Percentiles rank a stretch among this genome's conserved stretches.
These are phyloP conservation scores for Pseudogymnoascus sp. DNA, from an alignment of 2,329 filamentous ascomycete genomes.

Conservation along the genomic window DNA sequence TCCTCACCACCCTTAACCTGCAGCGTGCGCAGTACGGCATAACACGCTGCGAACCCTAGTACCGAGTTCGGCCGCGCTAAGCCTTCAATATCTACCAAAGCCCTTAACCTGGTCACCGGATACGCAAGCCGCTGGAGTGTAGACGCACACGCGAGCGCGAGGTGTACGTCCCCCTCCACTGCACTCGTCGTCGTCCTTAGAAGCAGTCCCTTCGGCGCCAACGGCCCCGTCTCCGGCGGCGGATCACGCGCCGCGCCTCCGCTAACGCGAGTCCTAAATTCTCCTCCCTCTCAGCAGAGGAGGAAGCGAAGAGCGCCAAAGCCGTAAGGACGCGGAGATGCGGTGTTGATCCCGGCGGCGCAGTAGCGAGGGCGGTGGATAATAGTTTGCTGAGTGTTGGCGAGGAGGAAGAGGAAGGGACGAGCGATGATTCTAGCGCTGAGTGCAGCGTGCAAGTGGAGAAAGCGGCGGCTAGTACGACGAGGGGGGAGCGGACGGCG, in stretches of 20 bases:
- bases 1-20: conserved; percentile 41
- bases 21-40: conserved; percentile 51
- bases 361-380: conserved; percentile 59
- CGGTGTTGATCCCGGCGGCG: conserved; percentile 72
- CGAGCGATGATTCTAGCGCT: conserved; percentile 57
- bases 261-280: not conserved
- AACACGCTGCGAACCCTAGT: conserved; percentile 53
- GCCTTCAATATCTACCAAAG: not conserved
- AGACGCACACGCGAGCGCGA: not conserved
- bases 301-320: conserved; percentile 43
- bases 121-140: not conserved
- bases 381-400: conserved; percentile 34
- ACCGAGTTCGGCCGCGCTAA: conserved; percentile 27
- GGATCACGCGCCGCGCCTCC: not conserved
- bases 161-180: not conserved
- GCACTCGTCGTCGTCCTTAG: conserved; percentile 32
- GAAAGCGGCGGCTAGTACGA: conserved; percentile 88
- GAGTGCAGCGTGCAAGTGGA: conserved; percentile 68
- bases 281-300: conserved; percentile 34
- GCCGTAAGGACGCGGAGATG: conserved; percentile 54
- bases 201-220: conserved; percentile 13
- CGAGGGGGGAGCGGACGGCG: conserved; percentile 77
- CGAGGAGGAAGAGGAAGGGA: conserved; percentile 29
- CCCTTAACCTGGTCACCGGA: not conserved
- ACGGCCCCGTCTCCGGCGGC: not conserved